phyloP scores from a whole-genome alignment of 345 rosid genomes.

The Geranium brycei region DNA sequence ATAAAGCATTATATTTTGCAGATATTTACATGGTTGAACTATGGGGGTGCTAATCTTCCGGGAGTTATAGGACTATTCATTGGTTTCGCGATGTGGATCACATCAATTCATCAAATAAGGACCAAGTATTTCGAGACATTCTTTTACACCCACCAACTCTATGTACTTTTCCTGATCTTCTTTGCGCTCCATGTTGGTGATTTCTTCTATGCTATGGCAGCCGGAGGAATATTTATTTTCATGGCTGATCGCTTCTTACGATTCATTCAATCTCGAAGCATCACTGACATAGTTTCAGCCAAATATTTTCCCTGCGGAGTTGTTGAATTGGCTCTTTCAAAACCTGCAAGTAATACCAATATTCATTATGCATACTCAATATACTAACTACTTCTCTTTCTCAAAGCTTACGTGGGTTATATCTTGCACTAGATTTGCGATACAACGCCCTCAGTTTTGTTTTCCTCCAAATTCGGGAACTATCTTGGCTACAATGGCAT shows the following conservation, averaged over 20 bases:
- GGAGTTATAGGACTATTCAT: constrained; percentile 74
- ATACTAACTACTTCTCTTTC: too few species aligned
- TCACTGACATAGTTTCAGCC: constrained; percentile 58
- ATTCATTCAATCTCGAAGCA: constrained; percentile 73
- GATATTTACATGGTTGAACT: constrained; percentile 47
- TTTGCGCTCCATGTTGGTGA: constrained; percentile 80
- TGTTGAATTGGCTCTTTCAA: constrained; percentile 53
- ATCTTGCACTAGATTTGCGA: background rate
- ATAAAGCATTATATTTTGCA: constrained; percentile 12
- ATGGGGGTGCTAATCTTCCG: constrained; percentile 49
- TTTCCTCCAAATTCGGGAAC: constrained; percentile 68
- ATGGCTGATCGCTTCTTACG: constrained; percentile 79
- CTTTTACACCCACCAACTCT: constrained; percentile 90
- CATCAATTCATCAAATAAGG: constrained; percentile 57
- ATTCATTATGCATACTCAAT: background rate
- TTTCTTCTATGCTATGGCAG: constrained; percentile 52
- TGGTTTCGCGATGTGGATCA: constrained; percentile 82
- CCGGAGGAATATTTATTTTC: constrained; percentile 73
- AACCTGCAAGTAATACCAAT: constrained; percentile 49
- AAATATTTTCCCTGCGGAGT: constrained; percentile 76
- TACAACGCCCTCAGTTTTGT: constrained; percentile 67
- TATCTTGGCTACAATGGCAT: constrained; percentile 97
- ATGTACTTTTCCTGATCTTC: constrained; percentile 60
- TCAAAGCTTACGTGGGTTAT: too few species aligned
- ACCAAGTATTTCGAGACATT: constrained; percentile 67